Base-by-base conservation (phyloP, 148 eudicot genomes). In the Camellia japonica region DNA sequence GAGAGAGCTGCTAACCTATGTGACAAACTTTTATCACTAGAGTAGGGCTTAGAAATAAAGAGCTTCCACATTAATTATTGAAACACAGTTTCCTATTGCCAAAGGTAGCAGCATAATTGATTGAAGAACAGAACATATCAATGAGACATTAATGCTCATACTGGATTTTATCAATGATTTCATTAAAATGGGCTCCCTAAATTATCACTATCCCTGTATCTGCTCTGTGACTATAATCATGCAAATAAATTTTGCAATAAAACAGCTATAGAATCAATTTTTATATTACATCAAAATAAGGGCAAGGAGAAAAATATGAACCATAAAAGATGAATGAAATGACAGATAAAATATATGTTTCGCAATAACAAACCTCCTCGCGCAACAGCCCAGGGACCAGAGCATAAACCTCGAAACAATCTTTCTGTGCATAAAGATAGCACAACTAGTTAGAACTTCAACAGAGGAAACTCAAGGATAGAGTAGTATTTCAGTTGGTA, bases 361-460 rank as follows among this genome's bases (percentile, higher is more conserved):
- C 23, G 18, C 6, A 80, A 62, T 30, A 55, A 74, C 81, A 80
- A 79, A 95, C 99, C 97, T 95, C 99, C 82, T 95, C 99, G 14
- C 98, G 94, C 73, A 95, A 82, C 71, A 95, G 96, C 82, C 99
- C 99, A 10, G 99, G 99, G 71, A 95, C 93, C 66, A 95, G 85
- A 78, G 99, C 99, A 83, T 95, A 95, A 73, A 95, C 95, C 87
- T 95, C 99, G 81, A 88, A 95, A 84, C 95, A 92, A 84, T 93
- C 97, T 82, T 91, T 87, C 99, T 95, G 93, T 81, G 74, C 58
- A 79, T 54, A 23, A 55, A 46, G 60, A 73, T 52, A 42, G 51
- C 62, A 19, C 15, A 67, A 64, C 54, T 10, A 58, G 63, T 66
- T 46, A 65, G 70, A 16, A n/a, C 44, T 47, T 72, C 23, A 38